Evolutionary conservation across 805 yeast genomes (phyloP).

Genomic region (Phaffomyces opuntiae): DNA sequence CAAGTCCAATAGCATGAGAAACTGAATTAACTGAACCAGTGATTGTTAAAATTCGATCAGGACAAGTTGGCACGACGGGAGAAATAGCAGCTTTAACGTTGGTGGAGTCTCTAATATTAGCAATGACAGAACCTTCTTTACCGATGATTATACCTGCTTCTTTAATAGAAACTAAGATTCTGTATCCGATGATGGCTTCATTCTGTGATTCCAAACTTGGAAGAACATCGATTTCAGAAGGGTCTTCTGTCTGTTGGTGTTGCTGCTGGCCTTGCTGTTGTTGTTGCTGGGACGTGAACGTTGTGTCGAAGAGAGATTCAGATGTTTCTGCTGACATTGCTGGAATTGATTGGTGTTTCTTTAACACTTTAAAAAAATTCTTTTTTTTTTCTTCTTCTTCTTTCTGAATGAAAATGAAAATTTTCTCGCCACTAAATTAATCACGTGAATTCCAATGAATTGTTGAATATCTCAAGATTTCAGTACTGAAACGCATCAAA

Average conservation of each 20-base stretch:
- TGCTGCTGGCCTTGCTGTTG: not conserved
- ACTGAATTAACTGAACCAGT: constrained; percentile 66
- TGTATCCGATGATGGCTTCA: constrained; percentile 23
- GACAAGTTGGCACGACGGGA: constrained; percentile 69
- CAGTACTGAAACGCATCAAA: too few relatives aligned
- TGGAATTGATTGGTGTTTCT: too few relatives aligned
- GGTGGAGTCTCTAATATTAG: constrained; percentile 65
- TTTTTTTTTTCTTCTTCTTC: too few relatives aligned
- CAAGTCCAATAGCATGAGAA: constrained; percentile 61
- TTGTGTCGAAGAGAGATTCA: constrained; percentile 21
- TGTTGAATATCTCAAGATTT: too few relatives aligned
- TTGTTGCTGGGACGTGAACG: constrained; percentile 15
- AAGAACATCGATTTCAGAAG: constrained; percentile 6
- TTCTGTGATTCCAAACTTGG: constrained; percentile 18
- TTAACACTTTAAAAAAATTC: too few relatives aligned
- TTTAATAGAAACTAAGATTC: constrained; percentile 67
- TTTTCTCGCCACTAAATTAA: too few relatives aligned
- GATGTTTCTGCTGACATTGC: constrained; percentile 8
- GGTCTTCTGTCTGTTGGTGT: not conserved
- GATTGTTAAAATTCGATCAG: constrained; percentile 76
- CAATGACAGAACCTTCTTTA: constrained; percentile 72
- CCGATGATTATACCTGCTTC: constrained; percentile 92
- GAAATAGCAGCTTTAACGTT: constrained; percentile 84
- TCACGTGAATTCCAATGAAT: too few relatives aligned
- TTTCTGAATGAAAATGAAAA: too few relatives aligned